phyloP scores from a whole-genome alignment of 139 green algal species.

The Prasinococcaceae sp. region DNA sequence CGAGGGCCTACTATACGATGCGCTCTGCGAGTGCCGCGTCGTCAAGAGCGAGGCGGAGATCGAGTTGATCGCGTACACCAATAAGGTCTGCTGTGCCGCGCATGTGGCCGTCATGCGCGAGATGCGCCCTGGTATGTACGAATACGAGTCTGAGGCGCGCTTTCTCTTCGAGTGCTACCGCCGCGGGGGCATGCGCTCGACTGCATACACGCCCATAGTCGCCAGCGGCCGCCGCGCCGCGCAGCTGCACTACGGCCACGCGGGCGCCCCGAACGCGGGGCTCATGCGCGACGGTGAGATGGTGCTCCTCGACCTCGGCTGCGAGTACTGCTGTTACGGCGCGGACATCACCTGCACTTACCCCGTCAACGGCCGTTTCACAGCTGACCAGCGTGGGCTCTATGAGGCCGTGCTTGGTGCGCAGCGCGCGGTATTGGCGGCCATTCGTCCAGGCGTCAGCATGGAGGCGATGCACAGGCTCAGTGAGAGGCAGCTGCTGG shows the following conservation, averaged over 20 bases:
- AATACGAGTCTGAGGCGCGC: slow-evolving; percentile 52
- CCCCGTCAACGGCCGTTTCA: slow-evolving; percentile 63
- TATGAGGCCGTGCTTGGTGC: slow-evolving; percentile 68
- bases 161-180: slow-evolving; percentile 60
- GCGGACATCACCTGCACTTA: slow-evolving; percentile 71
- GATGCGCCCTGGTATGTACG: slow-evolving; percentile 36
- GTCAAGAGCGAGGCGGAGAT: slow-evolving; percentile 54
- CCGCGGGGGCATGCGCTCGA: slow-evolving; percentile 21
- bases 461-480: slow-evolving; percentile 71
- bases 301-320: slow-evolving; percentile 66
- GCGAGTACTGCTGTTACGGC: slow-evolving; percentile 48
- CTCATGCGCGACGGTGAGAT: slow-evolving; percentile 40
- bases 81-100: slow-evolving; percentile 33
- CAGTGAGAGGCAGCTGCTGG: slow-evolving; percentile 57
- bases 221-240: slow-evolving; percentile 56
- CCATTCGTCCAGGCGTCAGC: slow-evolving; percentile 57
- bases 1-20: slow-evolving; percentile 23
- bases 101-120: slow-evolving; percentile 60
- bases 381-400: slow-evolving; percentile 39
- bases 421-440: slow-evolving; percentile 20
- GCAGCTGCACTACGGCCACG: slow-evolving; percentile 78
- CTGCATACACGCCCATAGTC: slow-evolving; percentile 67
- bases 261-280: slow-evolving; percentile 54
- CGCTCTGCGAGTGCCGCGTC: slow-evolving; percentile 37
- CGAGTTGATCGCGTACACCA: slow-evolving; percentile 51